Percentiles rank a stretch among this genome's conserved stretches.
These are phyloP conservation scores for Holtermanniella nyarrowii DNA, from an alignment of 768 basidiomycete genomes.

Conservation along the genomic window DNA sequence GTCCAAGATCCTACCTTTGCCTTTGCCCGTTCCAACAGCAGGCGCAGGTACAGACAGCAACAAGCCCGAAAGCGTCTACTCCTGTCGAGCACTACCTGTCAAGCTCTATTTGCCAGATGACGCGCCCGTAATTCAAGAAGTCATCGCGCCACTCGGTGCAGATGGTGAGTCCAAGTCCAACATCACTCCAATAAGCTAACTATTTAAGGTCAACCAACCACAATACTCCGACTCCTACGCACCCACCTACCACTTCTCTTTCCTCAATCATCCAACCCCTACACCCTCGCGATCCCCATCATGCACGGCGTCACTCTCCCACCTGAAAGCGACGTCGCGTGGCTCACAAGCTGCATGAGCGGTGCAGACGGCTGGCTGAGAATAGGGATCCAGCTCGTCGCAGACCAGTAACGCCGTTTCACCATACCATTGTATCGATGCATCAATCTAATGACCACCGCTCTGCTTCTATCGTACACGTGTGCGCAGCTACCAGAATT, in stretches of 20 bases:
- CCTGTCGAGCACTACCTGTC: slow-evolving; percentile 75
- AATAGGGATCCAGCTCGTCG: slow-evolving; percentile 51
- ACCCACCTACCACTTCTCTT: slow-evolving; percentile 69
- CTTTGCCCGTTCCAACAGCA: slow-evolving; percentile 10
- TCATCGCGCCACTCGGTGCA: slow-evolving; percentile 66
- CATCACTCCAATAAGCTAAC: background rate
- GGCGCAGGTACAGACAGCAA: background rate
- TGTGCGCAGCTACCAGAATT: slow-evolving; percentile 30
- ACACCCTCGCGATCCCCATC: slow-evolving; percentile 59
- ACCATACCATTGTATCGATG: background rate
- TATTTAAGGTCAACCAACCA: slow-evolving; percentile 57
- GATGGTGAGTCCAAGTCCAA: slow-evolving; percentile 51
- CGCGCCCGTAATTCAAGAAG: slow-evolving; percentile 81
- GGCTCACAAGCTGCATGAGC: slow-evolving; percentile 83
- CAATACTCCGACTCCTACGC: slow-evolving; percentile 58
- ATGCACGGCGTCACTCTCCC: slow-evolving; percentile 78
- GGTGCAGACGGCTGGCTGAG: slow-evolving; percentile 95
- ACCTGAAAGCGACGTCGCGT: slow-evolving; percentile 77
- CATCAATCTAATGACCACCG: background rate
- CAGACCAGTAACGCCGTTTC: background rate
- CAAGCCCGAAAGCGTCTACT: slow-evolving; percentile 76
- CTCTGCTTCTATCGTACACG: background rate
- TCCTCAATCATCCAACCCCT: slow-evolving; percentile 46
- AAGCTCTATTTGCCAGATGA: slow-evolving; percentile 74
- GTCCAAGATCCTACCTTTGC: slow-evolving; percentile 80